Evolutionary conservation across 768 basidiomycete genomes (phyloP), one percentile per base, ranked within the genome.

Genomic region (Pulveroboletus frians): DNA sequence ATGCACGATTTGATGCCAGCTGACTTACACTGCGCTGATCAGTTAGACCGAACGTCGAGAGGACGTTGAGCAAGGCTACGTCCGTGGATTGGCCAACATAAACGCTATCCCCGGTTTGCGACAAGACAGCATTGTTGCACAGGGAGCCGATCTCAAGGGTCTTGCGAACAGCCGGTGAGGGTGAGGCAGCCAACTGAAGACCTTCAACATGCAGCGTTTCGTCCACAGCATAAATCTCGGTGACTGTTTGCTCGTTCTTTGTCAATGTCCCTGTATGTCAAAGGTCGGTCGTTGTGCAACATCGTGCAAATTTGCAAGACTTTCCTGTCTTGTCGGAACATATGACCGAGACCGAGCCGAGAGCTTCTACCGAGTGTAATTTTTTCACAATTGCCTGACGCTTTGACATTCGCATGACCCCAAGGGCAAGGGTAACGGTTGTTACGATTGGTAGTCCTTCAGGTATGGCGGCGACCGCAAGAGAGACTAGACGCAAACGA

Each of bases 371-470:
- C 3, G 90, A 92, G 54, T 93, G 95, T 38, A 97, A 71, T 62
- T 94, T 97, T 72, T 98, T 98, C 36, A 98, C 94, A 51, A 98
- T 97, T 0, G 94, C 94, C 52, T 92, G 95, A 20, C 92, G 81
- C 58, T 88, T 90, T 1, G 92, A 83, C 95, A 97, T 97, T 9
- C 95, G 72, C 56, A 96, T 67, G 3, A 98, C 94, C 37, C 94
- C 94, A 23, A 98, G 76, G 2, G 95, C 95, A 34, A 98, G 81
- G 4, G 95, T 98, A 20, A 98, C 94, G 0, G 94, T 98, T 0
- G 95, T 97, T 21, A 98, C 94, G 50, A 98, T 96, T 0, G 94
- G 94, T 14, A 98, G 71, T 13, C 94, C 94, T 71, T 98, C 94
- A 0, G 94, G 94, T 54, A 98, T 98, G 38, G 94, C 94, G 47